These are phyloP conservation scores for Ophiocordyceps camponoti-saundersi DNA, from an alignment of 2,329 filamentous ascomycete species.

Conservation along the genomic window DNA sequence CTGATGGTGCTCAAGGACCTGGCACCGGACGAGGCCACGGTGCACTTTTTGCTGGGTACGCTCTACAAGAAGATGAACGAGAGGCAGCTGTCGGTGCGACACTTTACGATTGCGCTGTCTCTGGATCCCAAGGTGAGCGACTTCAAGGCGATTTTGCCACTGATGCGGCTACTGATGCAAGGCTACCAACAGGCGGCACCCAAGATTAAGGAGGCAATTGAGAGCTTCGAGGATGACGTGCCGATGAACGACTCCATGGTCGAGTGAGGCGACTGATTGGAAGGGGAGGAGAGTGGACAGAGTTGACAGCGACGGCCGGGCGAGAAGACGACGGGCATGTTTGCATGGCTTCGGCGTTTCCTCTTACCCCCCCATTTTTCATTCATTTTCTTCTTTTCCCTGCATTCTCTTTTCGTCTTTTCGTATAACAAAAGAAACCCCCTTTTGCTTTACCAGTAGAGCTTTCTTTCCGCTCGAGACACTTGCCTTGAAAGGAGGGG, in stretches of 20 bases:
- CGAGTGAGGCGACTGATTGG: slow-evolving; percentile 24
- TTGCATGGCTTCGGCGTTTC: slow-evolving; percentile 18
- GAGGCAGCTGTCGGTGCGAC: slow-evolving; percentile 67
- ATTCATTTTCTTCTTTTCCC: neutral
- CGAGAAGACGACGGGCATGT: slow-evolving; percentile 10
- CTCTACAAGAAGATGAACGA: slow-evolving; percentile 59
- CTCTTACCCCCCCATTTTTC: neutral
- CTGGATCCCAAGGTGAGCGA: slow-evolving; percentile 78
- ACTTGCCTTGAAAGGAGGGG: too few relatives aligned
- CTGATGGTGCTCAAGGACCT: slow-evolving; percentile 78
- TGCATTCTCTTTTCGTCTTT: neutral
- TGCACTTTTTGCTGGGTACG: slow-evolving; percentile 86
- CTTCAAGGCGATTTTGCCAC: neutral
- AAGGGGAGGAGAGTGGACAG: neutral
- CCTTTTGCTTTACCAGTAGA: neutral
- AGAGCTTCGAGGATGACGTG: slow-evolving; percentile 70
- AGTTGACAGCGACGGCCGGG: neutral
- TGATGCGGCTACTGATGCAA: neutral
- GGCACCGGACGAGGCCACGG: slow-evolving; percentile 85
- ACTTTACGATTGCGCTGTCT: slow-evolving; percentile 90
- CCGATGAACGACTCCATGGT: slow-evolving; percentile 52
- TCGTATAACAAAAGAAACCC: neutral
- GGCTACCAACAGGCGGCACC: slow-evolving; percentile 53
- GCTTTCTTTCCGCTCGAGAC: neutral
- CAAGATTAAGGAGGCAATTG: slow-evolving; percentile 93